Conservation (phyloP, 345 rosid species). For the Streptanthus diversifolius region DNA sequence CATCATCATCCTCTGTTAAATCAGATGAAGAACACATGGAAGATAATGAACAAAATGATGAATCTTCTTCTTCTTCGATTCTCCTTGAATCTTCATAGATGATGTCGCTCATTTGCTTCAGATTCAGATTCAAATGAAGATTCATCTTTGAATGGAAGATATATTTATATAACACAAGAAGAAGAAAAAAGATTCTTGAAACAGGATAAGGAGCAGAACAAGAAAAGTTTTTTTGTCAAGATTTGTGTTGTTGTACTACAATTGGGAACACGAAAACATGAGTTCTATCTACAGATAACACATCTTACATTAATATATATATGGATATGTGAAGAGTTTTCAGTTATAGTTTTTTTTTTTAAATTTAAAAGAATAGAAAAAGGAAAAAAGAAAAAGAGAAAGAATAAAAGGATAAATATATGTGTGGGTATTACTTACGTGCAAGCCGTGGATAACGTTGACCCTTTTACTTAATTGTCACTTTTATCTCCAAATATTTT, state of each 20-base stretch:
- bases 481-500: conserved; percentile 7
- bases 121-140: conserved; percentile 21
- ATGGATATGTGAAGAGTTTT: conserved; percentile 28
- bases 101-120: conserved; percentile 24
- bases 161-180: background rate
- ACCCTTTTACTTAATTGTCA: conserved; percentile 16
- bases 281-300: conserved; percentile 14
- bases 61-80: conserved; percentile 27
- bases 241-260: conserved; percentile 5
- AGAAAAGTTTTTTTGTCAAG: conserved; percentile 6
- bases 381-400: background rate
- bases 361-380: background rate
- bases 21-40: conserved; percentile 46
- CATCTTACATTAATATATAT: conserved; percentile 29
- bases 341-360: conserved; percentile 4
- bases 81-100: conserved; percentile 22
- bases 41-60: conserved; percentile 34
- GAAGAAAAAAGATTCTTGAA: background rate
- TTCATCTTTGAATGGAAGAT: conserved; percentile 15
- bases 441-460: conserved; percentile 43
- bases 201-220: background rate
- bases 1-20: conserved; percentile 47
- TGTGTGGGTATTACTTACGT: conserved; percentile 36
- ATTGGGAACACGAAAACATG: conserved; percentile 39
- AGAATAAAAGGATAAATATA: conserved; percentile 13